Percentiles rank a stretch among this genome's conserved stretches.
phyloP scores from a whole-genome alignment of 768 basidiomycete species.

The Tylopilus vinaceipallidus region DNA sequence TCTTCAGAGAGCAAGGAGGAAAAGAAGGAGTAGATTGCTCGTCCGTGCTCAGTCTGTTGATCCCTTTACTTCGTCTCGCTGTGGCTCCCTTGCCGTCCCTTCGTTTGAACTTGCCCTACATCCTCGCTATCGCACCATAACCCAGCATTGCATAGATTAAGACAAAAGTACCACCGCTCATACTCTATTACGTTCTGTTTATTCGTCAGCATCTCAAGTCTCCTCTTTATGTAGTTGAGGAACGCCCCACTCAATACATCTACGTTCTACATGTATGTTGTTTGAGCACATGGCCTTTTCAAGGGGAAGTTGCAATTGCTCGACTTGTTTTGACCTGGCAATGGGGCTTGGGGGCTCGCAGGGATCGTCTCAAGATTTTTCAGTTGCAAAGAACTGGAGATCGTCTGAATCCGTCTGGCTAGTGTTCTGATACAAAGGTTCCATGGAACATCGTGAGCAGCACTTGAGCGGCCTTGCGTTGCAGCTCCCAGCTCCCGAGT shows the following conservation, averaged over 20 bases:
- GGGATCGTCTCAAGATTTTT: too few relatives aligned
- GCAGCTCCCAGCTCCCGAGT: too few relatives aligned
- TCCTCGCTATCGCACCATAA: constrained; percentile 4
- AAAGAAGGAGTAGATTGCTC: constrained; percentile 74
- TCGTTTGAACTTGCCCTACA: constrained; percentile 22
- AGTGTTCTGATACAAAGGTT: too few relatives aligned
- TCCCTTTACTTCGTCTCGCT: constrained; percentile 10
- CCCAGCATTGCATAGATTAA: constrained; percentile 28
- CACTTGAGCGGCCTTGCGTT: too few relatives aligned
- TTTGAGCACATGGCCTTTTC: too few relatives aligned
- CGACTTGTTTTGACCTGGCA: too few relatives aligned
- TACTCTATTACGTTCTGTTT: constrained; percentile 20
- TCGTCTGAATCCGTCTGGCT: too few relatives aligned
- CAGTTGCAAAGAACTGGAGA: too few relatives aligned
- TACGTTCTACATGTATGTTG: too few relatives aligned
- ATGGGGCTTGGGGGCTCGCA: too few relatives aligned
- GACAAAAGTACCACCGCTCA: constrained; percentile 30
- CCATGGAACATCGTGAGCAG: too few relatives aligned
- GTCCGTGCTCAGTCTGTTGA: background rate
- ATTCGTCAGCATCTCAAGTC: constrained; percentile 14
- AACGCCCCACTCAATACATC: constrained; percentile 26
- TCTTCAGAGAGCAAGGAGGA: constrained; percentile 52
- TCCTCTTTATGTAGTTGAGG: constrained; percentile 15
- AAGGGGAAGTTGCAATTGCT: too few relatives aligned
- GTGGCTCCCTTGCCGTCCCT: constrained; percentile 20